Evolutionary conservation across 73 alveolate species (phyloP).

Genomic region (Paramecium octaurelia): DNA sequence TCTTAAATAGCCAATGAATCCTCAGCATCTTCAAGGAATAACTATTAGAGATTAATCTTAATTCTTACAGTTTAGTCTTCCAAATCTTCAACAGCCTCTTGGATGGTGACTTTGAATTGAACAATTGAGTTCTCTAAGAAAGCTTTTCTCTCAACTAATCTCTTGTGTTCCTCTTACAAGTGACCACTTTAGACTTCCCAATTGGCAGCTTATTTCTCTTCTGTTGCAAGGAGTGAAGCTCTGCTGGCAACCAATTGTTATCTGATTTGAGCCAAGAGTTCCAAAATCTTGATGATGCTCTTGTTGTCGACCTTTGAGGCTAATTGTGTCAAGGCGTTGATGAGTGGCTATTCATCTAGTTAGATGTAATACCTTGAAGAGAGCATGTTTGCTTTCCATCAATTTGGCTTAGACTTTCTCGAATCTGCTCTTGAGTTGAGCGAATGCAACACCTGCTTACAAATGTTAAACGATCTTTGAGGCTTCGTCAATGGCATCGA

Average conservation of each 20-base stretch:
- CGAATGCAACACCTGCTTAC: slow-evolving; percentile 54
- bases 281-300: slow-evolving; percentile 7
- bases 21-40: slow-evolving; percentile 61
- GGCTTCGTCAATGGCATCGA: slow-evolving; percentile 44
- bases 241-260: slow-evolving; percentile 44
- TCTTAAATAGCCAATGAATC: slow-evolving; percentile 34
- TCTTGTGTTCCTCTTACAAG: slow-evolving; percentile 39
- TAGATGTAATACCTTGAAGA: neutral
- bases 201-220: slow-evolving; percentile 36
- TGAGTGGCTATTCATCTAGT: neutral
- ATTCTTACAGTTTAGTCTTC: slow-evolving; percentile 38
- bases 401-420: slow-evolving; percentile 38
- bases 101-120: slow-evolving; percentile 37
- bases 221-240: slow-evolving; percentile 45
- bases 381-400: slow-evolving; percentile 21
- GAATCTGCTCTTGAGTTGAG: slow-evolving; percentile 45
- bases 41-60: neutral
- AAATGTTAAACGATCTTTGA: slow-evolving; percentile 44
- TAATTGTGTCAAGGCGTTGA: slow-evolving; percentile 17
- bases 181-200: slow-evolving; percentile 29
- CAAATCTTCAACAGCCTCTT: slow-evolving; percentile 52
- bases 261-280: slow-evolving; percentile 49
- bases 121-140: slow-evolving; percentile 35
- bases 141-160: slow-evolving; percentile 44
- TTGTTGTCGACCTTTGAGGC: slow-evolving; percentile 48